Evolutionary conservation across 148 eudicot species (phyloP), one percentile per base, ranked within the genome.

Genomic region (Selenicereus undatus): DNA sequence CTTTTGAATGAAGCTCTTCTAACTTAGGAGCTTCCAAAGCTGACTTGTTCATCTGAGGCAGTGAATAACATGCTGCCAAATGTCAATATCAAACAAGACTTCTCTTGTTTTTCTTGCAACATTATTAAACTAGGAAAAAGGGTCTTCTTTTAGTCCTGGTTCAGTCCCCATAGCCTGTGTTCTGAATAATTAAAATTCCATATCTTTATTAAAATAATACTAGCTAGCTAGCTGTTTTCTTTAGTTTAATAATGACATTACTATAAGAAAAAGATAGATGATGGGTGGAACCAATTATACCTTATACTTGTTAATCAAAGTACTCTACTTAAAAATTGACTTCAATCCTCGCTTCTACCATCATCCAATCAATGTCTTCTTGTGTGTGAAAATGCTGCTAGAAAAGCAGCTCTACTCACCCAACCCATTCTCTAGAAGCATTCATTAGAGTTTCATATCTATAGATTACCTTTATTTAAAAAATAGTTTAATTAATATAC

Each of bases 311-410:
- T 71, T 71, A 71, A 71, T 71, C 74, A 71, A 71, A 32, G 11
- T 65, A 65, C 21, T 10, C 68, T 24, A 6, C 68, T 69, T 69
- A 69, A 69, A 69, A 11, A 27, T 27, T 69, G 72, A 69, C 72
- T 69, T 69, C 1, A 69, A 69, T 27, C 72, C 71, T 24, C 8
- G 71, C 35, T 69, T 69, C 42, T 17, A 16, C 35, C 20, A 69
- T 71, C 11, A 7, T 71, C 74, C 43, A 71, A 71, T 71, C 74
- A 71, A 27, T 27, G 35, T 14, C 68, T 64, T 24, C 32, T 54
- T 74, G 76, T 79, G 83, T 81, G 83, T 81, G 83, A 81, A 81
- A 81, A 76, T 75, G 75, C 76, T 35, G n/a, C 42, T 65, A 68
- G 39, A 68, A 76, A 73, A 66, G 71, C 35, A 10, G 27, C 71